These are phyloP conservation scores for Datisca glomerata DNA, from an alignment of 306 rosid genomes.

Conservation along the genomic window DNA sequence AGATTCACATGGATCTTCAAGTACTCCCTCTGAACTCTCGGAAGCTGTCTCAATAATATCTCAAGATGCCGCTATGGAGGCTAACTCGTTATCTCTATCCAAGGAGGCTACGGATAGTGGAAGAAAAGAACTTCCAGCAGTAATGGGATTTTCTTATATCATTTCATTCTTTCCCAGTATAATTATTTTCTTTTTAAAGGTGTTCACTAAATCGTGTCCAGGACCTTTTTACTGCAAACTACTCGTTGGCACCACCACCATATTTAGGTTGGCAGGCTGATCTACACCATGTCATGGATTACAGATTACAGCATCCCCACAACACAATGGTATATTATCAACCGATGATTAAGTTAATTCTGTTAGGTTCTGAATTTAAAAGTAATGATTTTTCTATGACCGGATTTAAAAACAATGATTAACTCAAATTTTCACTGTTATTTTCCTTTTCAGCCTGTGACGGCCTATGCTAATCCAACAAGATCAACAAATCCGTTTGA, in stretches of 20 bases:
- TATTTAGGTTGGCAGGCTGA: conserved; percentile 39
- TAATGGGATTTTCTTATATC: conserved; percentile 17
- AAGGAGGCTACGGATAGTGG: conserved; percentile 23
- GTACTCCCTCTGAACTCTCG: conserved; percentile 19
- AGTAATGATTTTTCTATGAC: no score
- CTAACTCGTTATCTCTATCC: conserved; percentile 16
- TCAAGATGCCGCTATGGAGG: conserved; percentile 20
- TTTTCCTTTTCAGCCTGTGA: conserved; percentile 33
- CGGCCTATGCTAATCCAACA: conserved; percentile 26
- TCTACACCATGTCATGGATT: conserved; percentile 40
- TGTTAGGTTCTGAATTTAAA: no score
- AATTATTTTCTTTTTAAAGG: conserved; percentile 1
- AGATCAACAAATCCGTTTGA: conserved; percentile 59
- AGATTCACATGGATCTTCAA: conserved; percentile 18
- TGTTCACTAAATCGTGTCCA: conserved; percentile 24
- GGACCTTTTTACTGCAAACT: conserved; percentile 61
- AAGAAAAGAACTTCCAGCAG: conserved; percentile 69
- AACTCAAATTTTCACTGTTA: conserved; percentile 7
- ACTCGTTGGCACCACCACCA: conserved; percentile 28
- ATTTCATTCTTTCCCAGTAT: conserved; percentile 2
- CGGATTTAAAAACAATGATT: no score
- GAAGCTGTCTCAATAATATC: conserved; percentile 27
- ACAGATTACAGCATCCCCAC: conserved; percentile 48
- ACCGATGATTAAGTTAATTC: no score
- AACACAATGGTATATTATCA: conserved; percentile 27